phyloP scores from a whole-genome alignment of 2,329 filamentous ascomycete genomes.

The Pseudogymnoascus sp. region DNA sequence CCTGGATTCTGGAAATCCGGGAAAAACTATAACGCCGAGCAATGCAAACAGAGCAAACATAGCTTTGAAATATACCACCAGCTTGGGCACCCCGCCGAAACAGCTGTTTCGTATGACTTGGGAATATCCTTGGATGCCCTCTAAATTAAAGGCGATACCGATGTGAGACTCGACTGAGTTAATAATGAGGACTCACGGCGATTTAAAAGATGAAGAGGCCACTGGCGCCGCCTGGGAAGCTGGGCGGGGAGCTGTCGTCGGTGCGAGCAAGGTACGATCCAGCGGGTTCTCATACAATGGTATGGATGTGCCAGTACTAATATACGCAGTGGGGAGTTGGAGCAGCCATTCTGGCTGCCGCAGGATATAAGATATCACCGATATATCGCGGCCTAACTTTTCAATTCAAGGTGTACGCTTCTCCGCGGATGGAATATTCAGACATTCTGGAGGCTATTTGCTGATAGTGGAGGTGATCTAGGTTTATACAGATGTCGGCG shows the following conservation, averaged over 20 bases:
- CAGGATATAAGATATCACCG: constrained; percentile 58
- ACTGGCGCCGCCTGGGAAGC: constrained; percentile 65
- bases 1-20: neutral
- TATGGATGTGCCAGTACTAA: constrained; percentile 11
- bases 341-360: constrained; percentile 50
- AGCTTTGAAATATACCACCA: neutral
- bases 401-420: constrained; percentile 66
- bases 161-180: neutral
- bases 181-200: constrained; percentile 45
- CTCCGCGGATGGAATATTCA: constrained; percentile 7
- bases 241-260: constrained; percentile 54
- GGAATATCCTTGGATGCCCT: neutral
- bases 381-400: constrained; percentile 64
- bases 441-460: neutral
- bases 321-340: constrained; percentile 55
- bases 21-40: neutral
- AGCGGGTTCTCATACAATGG: neutral
- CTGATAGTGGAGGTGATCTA: constrained; percentile 30
- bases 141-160: neutral
- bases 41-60: constrained; percentile 7
- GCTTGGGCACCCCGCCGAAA: neutral
- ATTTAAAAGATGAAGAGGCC: constrained; percentile 56
- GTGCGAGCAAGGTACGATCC: constrained; percentile 51
- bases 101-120: constrained; percentile 4
- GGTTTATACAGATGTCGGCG: constrained; percentile 75